phyloP scores from a whole-genome alignment of 2,329 filamentous ascomycete genomes.

The Rosellinia necatrix region DNA sequence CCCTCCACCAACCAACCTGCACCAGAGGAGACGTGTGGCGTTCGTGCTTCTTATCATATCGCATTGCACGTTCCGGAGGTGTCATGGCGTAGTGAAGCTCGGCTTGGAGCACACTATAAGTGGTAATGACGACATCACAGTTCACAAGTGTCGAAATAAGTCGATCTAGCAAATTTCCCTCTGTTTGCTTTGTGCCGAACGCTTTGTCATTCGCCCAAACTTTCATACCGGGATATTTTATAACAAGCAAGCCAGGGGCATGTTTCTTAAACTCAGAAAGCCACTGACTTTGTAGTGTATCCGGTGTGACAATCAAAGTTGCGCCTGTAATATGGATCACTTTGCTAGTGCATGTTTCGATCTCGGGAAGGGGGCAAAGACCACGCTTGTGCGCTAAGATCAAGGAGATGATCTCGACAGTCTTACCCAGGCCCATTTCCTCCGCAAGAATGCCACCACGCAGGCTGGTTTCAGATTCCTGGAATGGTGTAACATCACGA shows the following conservation, averaged over 20 bases:
- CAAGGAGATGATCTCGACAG: slow-evolving; percentile 73
- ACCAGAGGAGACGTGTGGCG: slow-evolving; percentile 76
- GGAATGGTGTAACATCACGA: slow-evolving; percentile 52
- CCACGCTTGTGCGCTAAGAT: slow-evolving; percentile 65
- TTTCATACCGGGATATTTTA: slow-evolving; percentile 60
- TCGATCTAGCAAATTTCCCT: slow-evolving; percentile 43
- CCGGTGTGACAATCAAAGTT: slow-evolving; percentile 66
- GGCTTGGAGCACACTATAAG: slow-evolving; percentile 71
- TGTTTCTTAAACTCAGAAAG: slow-evolving; percentile 62
- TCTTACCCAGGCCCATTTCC: slow-evolving; percentile 85
- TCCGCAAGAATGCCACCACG: slow-evolving; percentile 73
- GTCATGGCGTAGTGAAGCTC: slow-evolving; percentile 79
- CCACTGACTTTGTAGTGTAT: slow-evolving; percentile 64
- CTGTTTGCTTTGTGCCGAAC: not conserved
- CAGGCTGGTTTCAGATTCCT: slow-evolving; percentile 46
- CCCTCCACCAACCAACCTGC: slow-evolving; percentile 84
- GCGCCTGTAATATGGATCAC: slow-evolving; percentile 55
- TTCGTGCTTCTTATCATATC: slow-evolving; percentile 69
- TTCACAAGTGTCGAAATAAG: slow-evolving; percentile 51
- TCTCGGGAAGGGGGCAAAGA: slow-evolving; percentile 21
- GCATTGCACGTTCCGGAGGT: slow-evolving; percentile 69
- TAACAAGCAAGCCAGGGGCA: slow-evolving; percentile 60
- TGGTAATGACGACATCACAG: slow-evolving; percentile 66
- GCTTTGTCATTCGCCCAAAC: slow-evolving; percentile 28
- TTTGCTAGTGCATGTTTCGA: slow-evolving; percentile 48